Base-by-base conservation (phyloP, 2,329 filamentous ascomycete genomes). In the Verticillium albo-atrum region DNA sequence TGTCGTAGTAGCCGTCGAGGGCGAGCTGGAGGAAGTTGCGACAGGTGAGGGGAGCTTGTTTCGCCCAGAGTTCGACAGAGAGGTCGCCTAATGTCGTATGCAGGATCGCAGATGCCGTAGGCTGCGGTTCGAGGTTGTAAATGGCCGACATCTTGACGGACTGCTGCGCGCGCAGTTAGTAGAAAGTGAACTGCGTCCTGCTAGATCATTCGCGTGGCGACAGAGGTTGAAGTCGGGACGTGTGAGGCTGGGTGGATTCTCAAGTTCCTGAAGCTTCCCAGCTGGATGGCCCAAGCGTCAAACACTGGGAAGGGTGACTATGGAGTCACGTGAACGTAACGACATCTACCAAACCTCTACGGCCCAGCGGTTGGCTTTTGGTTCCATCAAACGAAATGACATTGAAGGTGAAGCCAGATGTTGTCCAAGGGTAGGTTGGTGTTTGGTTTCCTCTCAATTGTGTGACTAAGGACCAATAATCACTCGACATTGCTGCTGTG, bases 21-120 rank as follows among this genome's bases (percentile, higher is more conserved):
- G 91, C 95, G 70, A 93, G 89, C 74, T 99, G 95, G 37, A 99
- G 83, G 75, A 99, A 99, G 78, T 97, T 98, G 67, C 94, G 92
- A 71, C 89, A 92, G 27, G 95, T 90, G 63, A 97, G 82, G 9
- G 95, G 95, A 0, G 91, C 90, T 75, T 99, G 95, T 71, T 95
- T 95, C 20, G 93, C 93, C 80, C 97, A 99, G 60, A 99, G 87
- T 74, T 97, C 92, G 75, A 99, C 84, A 37, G 90, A 88, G 60
- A 99, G 83, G 69, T 97, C 93, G 74, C 95, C 95, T 53, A 89
- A 81, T 6, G 91, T 96, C 10, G 95, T 99, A 74, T 96, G 89
- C 50, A 99, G 82, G 65, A 97, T 88, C 59, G 91, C 92, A 65
- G 95, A 97, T 25, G 90, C 95, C 60, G 94, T 97, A 53, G 95